Conservation (phyloP, 805 yeast genomes). For the Lipomyces oligophaga region DNA sequence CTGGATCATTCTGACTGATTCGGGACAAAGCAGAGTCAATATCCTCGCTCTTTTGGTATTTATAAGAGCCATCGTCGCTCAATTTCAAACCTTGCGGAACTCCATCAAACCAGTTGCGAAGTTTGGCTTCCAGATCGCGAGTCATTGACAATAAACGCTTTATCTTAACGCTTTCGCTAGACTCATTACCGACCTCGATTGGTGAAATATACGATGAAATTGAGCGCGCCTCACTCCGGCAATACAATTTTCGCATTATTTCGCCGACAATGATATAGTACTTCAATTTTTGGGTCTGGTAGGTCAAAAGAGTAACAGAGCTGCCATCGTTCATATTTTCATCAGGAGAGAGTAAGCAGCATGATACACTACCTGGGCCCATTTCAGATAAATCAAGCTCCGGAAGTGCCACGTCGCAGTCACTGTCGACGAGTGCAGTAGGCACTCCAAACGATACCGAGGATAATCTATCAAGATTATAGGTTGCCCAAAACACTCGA, state of each 20-base stretch:
- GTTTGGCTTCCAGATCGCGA: slow-evolving; percentile 7
- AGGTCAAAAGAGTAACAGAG: slow-evolving; percentile 14
- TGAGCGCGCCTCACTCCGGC: neutral
- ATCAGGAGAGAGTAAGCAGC: too few relatives aligned
- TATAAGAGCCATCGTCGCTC: slow-evolving; percentile 4
- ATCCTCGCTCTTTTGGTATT: neutral
- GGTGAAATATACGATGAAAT: neutral
- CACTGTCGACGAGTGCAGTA: slow-evolving; percentile 6
- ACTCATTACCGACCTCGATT: too few relatives aligned
- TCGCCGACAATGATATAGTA: slow-evolving; percentile 16
- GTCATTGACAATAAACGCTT: neutral
- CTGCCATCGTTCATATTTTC: too few relatives aligned
- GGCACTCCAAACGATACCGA: slow-evolving; percentile 21
- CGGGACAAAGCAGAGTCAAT: neutral
- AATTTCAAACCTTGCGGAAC: slow-evolving; percentile 12
- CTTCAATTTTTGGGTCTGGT: slow-evolving; percentile 11
- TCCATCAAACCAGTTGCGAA: slow-evolving; percentile 12
- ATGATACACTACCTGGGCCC: too few relatives aligned
- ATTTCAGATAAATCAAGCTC: too few relatives aligned
- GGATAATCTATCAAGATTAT: slow-evolving; percentile 13
- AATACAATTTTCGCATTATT: slow-evolving; percentile 11
- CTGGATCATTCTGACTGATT: neutral
- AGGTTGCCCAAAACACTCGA: slow-evolving; percentile 23
- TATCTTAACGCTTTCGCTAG: too few relatives aligned
- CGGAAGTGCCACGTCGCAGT: slow-evolving; percentile 18